Percentiles rank a stretch among this genome's conserved stretches.
Evolutionary conservation across 345 rosid genomes (phyloP).

Genomic region (Murraya paniculata): DNA sequence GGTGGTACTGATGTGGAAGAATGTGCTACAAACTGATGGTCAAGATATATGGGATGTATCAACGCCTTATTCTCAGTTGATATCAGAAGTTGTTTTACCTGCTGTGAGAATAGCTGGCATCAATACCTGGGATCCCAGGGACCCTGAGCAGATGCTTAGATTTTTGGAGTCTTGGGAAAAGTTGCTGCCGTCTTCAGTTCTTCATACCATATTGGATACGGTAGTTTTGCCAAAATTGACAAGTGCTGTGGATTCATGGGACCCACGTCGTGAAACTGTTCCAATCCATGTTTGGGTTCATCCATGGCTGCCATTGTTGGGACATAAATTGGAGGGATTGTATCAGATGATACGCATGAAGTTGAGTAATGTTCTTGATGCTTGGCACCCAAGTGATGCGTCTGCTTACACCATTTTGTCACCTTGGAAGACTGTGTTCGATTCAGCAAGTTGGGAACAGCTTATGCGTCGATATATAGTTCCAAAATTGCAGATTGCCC

Average conservation of each 20-base stretch:
- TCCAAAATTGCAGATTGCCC: constrained; percentile 82
- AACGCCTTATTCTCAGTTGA: constrained; percentile 68
- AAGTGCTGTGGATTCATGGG: constrained; percentile 77
- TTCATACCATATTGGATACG: constrained; percentile 54
- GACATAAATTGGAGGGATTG: constrained; percentile 70
- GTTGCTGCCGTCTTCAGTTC: constrained; percentile 63
- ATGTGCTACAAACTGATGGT: constrained; percentile 60
- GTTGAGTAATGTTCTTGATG: constrained; percentile 79
- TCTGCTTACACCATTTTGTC: constrained; percentile 84
- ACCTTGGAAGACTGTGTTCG: constrained; percentile 92
- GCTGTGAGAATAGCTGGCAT: constrained; percentile 85
- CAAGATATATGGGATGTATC: constrained; percentile 66
- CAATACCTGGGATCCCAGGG: constrained; percentile 91
- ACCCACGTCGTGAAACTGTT: constrained; percentile 75
- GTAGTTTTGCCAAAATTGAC: constrained; percentile 79
- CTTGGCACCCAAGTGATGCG: constrained; percentile 88
- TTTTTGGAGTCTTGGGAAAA: constrained; percentile 86
- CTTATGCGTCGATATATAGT: constrained; percentile 86
- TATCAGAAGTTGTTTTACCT: constrained; percentile 81
- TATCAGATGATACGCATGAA: constrained; percentile 78
- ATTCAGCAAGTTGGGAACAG: constrained; percentile 81
- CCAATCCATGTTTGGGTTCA: constrained; percentile 95
- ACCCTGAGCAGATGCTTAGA: constrained; percentile 92
- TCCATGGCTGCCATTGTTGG: constrained; percentile 88
- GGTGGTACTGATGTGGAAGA: constrained; percentile 63